phyloP scores from a whole-genome alignment of 2,329 filamentous ascomycete species.

The Aspergillus pseudonomiae region DNA sequence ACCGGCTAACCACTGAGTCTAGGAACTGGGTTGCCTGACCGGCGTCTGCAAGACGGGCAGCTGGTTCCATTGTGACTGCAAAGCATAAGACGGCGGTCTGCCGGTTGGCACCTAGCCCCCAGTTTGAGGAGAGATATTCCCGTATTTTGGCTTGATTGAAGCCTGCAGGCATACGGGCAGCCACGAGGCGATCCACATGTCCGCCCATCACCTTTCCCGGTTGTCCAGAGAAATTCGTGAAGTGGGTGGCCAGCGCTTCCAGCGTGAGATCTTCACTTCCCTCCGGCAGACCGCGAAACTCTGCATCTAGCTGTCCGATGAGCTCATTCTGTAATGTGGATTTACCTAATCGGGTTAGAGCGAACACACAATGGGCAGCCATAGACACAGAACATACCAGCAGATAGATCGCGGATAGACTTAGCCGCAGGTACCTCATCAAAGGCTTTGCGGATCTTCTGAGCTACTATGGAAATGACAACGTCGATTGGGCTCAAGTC shows the following conservation, averaged over 20 bases:
- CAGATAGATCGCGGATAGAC: constrained; percentile 90
- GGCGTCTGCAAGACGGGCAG: constrained; percentile 44
- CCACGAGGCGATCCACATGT: constrained; percentile 85
- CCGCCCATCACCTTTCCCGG: constrained; percentile 83
- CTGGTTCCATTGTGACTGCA: constrained; percentile 68
- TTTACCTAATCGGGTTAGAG: constrained; percentile 66
- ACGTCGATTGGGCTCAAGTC: constrained; percentile 84
- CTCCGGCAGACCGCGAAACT: constrained; percentile 96
- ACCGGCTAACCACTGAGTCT: constrained; percentile 9
- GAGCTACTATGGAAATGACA: constrained; percentile 85
- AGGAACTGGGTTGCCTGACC: constrained; percentile 88
- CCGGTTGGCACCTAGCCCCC: constrained; percentile 68
- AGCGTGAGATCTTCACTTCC: constrained; percentile 94
- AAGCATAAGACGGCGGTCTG: not conserved
- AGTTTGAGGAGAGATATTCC: constrained; percentile 92
- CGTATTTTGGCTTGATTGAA: constrained; percentile 97
- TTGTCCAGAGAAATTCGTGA: constrained; percentile 99
- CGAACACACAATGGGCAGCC: not conserved
- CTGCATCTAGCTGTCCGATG: constrained; percentile 93
- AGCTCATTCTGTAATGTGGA: constrained; percentile 99
- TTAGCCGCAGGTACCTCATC: constrained; percentile 89
- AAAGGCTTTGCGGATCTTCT: constrained; percentile 95
- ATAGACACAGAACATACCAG: constrained; percentile 72
- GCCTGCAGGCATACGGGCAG: constrained; percentile 98
- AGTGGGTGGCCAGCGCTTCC: constrained; percentile 90